Evolutionary conservation across 305 asterid genomes (phyloP).

Genomic region (Fraxinus latifolia): DNA sequence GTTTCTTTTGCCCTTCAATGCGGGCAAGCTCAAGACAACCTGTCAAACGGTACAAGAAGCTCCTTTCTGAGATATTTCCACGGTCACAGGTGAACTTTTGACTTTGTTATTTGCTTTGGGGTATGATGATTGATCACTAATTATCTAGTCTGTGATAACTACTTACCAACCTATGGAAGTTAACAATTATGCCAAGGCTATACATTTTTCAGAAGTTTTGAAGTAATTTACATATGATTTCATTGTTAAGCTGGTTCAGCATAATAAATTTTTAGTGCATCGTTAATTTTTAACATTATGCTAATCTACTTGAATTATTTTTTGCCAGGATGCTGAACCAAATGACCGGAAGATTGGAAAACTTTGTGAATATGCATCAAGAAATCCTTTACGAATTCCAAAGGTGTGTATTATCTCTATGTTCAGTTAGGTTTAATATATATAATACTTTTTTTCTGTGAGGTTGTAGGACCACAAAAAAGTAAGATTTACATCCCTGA

Average conservation of each 20-base stretch:
- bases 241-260: neutral
- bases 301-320: neutral
- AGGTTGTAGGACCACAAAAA: neutral
- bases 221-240: neutral
- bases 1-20: conserved; percentile 54
- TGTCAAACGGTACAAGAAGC: conserved; percentile 54
- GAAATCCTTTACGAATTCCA: conserved; percentile 47
- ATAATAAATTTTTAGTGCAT: neutral
- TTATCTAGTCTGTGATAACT: neutral
- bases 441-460: neutral
- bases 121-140: neutral
- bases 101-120: neutral
- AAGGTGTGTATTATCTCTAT: conserved; percentile 30
- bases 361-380: conserved; percentile 52
- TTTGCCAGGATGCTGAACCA: conserved; percentile 43
- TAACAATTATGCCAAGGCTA: neutral
- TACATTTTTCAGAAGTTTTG: neutral
- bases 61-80: conserved; percentile 45
- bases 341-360: conserved; percentile 48
- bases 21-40: conserved; percentile 59
- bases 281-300: neutral
- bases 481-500: neutral
- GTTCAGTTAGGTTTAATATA: neutral
- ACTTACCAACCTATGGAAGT: neutral
- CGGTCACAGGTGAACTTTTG: conserved; percentile 41